phyloP scores from a whole-genome alignment of 208 protist species.

The Crithidia acanthocephali region DNA sequence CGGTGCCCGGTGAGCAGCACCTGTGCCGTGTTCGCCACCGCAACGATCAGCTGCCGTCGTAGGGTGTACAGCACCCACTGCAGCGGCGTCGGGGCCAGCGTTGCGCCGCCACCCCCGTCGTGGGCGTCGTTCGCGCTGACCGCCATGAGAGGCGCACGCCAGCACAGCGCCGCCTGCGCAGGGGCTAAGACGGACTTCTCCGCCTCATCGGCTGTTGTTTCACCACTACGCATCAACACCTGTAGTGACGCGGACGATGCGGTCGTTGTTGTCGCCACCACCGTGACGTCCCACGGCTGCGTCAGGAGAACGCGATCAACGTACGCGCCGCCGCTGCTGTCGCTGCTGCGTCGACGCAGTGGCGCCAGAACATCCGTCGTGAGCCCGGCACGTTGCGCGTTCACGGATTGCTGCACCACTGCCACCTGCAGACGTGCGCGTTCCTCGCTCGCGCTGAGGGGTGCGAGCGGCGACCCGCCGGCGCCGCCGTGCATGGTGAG shows the following conservation, averaged over 20 bases:
- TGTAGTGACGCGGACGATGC: too few species aligned
- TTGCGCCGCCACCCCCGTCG: slow-evolving; percentile 6
- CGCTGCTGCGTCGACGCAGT: neutral
- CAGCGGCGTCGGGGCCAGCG: slow-evolving; percentile 29
- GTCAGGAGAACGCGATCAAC: neutral
- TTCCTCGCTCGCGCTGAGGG: slow-evolving; percentile 12
- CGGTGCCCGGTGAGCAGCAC: slow-evolving; percentile 19
- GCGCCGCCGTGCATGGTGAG: neutral
- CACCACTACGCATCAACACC: neutral
- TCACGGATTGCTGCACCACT: neutral
- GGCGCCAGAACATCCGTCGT: neutral
- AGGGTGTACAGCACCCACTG: slow-evolving; percentile 50
- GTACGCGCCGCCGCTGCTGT: neutral
- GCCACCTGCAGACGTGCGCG: slow-evolving; percentile 19
- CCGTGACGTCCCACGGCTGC: neutral
- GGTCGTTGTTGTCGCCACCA: too few species aligned
- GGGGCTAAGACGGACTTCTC: slow-evolving; percentile 18
- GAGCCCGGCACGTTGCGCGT: neutral
- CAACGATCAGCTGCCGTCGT: slow-evolving; percentile 44
- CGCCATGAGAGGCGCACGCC: slow-evolving; percentile 1
- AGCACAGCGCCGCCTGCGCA: slow-evolving; percentile 23
- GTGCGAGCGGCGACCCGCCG: neutral
- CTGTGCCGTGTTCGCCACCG: slow-evolving; percentile 44
- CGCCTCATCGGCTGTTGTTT: neutral
- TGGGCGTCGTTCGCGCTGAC: neutral